A percentile compares a stretch with the other conserved stretches of the same genome.
Conservation (phyloP, 805 yeast genomes). For the Zygoascus ofunaensis region DNA sequence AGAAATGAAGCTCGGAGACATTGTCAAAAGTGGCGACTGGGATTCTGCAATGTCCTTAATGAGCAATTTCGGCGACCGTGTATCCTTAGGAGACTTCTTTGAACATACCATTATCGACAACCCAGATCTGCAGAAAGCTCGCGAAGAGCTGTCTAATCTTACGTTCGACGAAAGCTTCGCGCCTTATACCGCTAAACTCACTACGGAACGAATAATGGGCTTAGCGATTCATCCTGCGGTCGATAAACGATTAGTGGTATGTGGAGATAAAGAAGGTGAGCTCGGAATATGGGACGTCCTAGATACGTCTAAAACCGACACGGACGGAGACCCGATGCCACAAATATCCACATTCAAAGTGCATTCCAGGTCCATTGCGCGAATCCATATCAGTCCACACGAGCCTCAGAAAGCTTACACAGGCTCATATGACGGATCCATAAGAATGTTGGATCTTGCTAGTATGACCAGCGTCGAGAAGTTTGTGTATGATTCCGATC, state of each 20-base stretch:
- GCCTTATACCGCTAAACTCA: constrained; percentile 61
- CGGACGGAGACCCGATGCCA: constrained; percentile 29
- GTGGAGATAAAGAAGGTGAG: constrained; percentile 85
- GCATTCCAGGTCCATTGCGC: constrained; percentile 67
- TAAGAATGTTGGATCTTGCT: constrained; percentile 60
- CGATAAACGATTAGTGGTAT: constrained; percentile 55
- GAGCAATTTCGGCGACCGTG: constrained; percentile 21
- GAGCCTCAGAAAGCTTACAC: constrained; percentile 52
- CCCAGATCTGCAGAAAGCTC: constrained; percentile 36
- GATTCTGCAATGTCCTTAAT: constrained; percentile 28
- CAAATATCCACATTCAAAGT: constrained; percentile 57
- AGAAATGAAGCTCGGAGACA: constrained; percentile 25
- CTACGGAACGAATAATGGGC: constrained; percentile 60
- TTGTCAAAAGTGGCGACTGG: constrained; percentile 29
- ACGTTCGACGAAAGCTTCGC: constrained; percentile 42
- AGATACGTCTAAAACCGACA: constrained; percentile 29
- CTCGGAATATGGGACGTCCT: constrained; percentile 79
- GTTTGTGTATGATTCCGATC: constrained; percentile 45
- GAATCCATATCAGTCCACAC: constrained; percentile 44
- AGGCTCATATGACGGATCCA: constrained; percentile 81
- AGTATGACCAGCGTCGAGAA: constrained; percentile 52
- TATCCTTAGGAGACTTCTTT: constrained; percentile 30
- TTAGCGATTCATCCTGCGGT: constrained; percentile 68
- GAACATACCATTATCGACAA: constrained; percentile 35
- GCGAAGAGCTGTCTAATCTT: constrained; percentile 47